Base-by-base conservation (phyloP, 768 basidiomycete genomes). In the Rhizopogon sp. region DNA sequence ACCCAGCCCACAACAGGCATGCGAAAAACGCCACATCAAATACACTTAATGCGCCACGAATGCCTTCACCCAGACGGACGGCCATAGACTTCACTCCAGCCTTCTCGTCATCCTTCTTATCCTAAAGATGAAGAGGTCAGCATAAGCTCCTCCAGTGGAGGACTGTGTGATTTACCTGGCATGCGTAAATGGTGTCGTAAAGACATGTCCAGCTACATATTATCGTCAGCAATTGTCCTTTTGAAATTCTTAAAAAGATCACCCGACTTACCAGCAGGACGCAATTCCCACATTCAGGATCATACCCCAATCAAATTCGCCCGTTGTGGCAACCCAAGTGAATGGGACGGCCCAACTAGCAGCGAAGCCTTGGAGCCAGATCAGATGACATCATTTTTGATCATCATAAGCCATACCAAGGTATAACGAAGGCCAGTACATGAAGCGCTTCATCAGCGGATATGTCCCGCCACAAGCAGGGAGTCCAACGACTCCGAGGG, bases 71-170 rank as follows among this genome's bases (percentile, higher is more conserved):
- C 63, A 87, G 88, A 13, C 88, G 75, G 43, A 90, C 78, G 0
- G 90, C 88, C 25, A 87, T 90, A 6, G 87, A 90, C 57, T 83
- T 81, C 40, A 90, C 82, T n/a, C 85, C 86, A 54, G 81, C 83
- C 50, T 80, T 77, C 40, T 84, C 67, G 67, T 91, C 89, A 70
- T 90, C 90, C 54, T 76, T 69, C 54, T 85, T 84, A 67, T 92
- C 90, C 73, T 90, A 81, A 65, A 37, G 86, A 89, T 16, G 87
- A 4, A 4, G 25, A 4, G 4, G 25, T 25, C 25, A 25, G 25
- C 25, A 25, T 25, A 25, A 4, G 25, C 3, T 0, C 4, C 4
- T 25, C 22, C 31, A 33, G 1, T 20, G 28, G 0, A 20, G 7
- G 16, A 49, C 3, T 22, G 5, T n/a, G 7, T 14, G 9, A 49